Conservation (phyloP, 805 yeast genomes). For the Saccharomycodes ludwigii region DNA sequence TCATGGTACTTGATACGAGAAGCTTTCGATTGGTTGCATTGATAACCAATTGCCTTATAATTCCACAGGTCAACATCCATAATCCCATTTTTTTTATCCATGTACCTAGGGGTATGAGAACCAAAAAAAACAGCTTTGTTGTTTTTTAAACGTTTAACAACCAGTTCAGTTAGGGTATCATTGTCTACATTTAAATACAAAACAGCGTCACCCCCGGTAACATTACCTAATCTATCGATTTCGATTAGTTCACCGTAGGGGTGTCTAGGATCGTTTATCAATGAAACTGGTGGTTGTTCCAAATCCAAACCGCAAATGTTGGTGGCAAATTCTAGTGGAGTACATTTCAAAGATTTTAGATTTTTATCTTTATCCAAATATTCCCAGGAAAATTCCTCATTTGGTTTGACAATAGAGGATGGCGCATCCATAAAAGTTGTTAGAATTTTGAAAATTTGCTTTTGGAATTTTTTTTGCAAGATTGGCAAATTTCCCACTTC, state of each 20-base stretch:
- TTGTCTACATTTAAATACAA: conserved; percentile 59
- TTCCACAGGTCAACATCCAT: conserved; percentile 65
- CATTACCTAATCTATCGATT: conserved; percentile 66
- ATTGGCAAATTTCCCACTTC: conserved; percentile 23
- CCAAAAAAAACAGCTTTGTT: conserved; percentile 83
- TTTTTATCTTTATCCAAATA: conserved; percentile 57
- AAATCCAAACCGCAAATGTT: conserved; percentile 42
- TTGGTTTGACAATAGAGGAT: conserved; percentile 56
- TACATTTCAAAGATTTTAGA: conserved; percentile 34
- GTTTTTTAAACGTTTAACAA: conserved; percentile 53
- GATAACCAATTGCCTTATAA: conserved; percentile 45
- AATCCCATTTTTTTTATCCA: conserved; percentile 50
- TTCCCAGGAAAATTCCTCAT: conserved; percentile 61
- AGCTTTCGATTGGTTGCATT: conserved; percentile 42
- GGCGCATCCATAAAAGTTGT: conserved; percentile 68
- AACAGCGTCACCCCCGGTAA: conserved; percentile 57
- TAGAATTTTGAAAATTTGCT: conserved; percentile 52
- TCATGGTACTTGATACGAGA: conserved; percentile 60
- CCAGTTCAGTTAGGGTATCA: conserved; percentile 42
- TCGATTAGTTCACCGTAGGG: conserved; percentile 48
- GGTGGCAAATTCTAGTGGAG: conserved; percentile 55
- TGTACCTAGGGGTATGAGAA: conserved; percentile 75
- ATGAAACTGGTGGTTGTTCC: conserved; percentile 40
- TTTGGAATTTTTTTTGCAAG: conserved; percentile 36
- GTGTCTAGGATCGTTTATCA: conserved; percentile 77